Conservation (phyloP, 1,284 basidiomycete species). For the Meripilus lineatus region DNA sequence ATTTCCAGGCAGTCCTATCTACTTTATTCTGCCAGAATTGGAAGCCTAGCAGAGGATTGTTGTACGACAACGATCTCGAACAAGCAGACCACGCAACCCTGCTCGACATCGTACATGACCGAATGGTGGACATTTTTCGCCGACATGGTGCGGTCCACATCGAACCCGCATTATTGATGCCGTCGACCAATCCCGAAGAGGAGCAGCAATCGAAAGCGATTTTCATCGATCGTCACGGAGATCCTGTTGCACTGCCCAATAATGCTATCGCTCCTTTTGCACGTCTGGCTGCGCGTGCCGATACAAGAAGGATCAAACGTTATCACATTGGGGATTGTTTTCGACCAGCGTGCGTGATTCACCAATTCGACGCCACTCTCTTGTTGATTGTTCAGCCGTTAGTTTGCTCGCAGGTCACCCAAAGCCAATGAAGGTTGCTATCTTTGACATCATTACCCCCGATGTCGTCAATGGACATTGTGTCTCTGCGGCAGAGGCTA, state of each 20-base stretch:
- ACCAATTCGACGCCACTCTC: not conserved
- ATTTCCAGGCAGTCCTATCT: conserved; percentile 65
- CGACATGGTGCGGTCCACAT: conserved; percentile 88
- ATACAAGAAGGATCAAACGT: conserved; percentile 80
- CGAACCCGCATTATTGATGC: conserved; percentile 81
- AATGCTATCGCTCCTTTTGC: conserved; percentile 83
- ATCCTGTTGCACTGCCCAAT: conserved; percentile 76
- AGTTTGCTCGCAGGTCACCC: conserved; percentile 70
- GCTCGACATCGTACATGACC: conserved; percentile 75
- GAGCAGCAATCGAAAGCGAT: conserved; percentile 54
- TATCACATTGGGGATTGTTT: conserved; percentile 81
- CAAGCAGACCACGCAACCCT: conserved; percentile 69
- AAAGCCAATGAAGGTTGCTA: conserved; percentile 61
- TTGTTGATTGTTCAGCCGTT: conserved; percentile 1
- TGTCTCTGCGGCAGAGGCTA: conserved; percentile 65
- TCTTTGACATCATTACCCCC: conserved; percentile 76
- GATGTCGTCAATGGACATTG: conserved; percentile 56
- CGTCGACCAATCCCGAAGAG: conserved; percentile 57
- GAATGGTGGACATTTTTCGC: conserved; percentile 73
- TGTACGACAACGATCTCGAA: conserved; percentile 76
- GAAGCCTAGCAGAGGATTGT: conserved; percentile 64
- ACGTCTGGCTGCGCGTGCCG: conserved; percentile 72
- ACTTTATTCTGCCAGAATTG: conserved; percentile 68
- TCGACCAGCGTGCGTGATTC: conserved; percentile 48
- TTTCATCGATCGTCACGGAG: conserved; percentile 81